Evolutionary conservation across 2,329 filamentous ascomycete species (phyloP).

Genomic region (Cryphonectria japonica): DNA sequence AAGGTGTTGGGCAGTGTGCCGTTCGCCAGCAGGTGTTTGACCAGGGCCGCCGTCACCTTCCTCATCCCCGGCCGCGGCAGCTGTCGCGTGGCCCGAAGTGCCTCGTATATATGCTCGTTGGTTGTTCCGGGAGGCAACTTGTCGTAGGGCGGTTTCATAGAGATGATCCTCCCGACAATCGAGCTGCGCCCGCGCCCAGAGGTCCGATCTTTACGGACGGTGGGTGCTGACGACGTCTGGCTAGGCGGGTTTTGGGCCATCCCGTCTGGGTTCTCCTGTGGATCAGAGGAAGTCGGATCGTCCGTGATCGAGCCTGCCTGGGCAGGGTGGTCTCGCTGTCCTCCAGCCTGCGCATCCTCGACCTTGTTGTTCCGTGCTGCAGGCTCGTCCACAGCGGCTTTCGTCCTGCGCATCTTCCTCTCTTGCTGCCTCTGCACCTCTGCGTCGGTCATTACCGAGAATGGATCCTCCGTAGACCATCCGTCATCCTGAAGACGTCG

Average conservation of each 20-base stretch:
- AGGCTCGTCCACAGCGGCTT: not conserved
- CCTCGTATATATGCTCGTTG: conserved; percentile 50
- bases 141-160: conserved; percentile 29
- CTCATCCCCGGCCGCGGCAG: conserved; percentile 37
- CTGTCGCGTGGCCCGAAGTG: conserved; percentile 42
- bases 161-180: conserved; percentile 29
- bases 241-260: not conserved
- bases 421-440: not conserved
- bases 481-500: conserved; percentile 1
- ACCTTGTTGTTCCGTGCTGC: not conserved
- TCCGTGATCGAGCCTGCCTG: not conserved
- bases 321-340: not conserved
- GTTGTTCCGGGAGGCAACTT: conserved; percentile 35
- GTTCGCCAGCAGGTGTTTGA: conserved; percentile 61
- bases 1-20: conserved; percentile 57
- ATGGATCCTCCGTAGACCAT: not conserved
- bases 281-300: not conserved
- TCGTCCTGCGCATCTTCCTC: too few relatives aligned
- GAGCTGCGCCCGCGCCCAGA: not conserved
- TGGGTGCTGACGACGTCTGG: not conserved
- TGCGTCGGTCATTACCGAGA: not conserved
- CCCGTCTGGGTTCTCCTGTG: not conserved
- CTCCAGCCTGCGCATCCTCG: not conserved
- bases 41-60: conserved; percentile 40
- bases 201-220: not conserved